phyloP scores from a whole-genome alignment of 768 basidiomycete species.

The Lentinula sp. region DNA sequence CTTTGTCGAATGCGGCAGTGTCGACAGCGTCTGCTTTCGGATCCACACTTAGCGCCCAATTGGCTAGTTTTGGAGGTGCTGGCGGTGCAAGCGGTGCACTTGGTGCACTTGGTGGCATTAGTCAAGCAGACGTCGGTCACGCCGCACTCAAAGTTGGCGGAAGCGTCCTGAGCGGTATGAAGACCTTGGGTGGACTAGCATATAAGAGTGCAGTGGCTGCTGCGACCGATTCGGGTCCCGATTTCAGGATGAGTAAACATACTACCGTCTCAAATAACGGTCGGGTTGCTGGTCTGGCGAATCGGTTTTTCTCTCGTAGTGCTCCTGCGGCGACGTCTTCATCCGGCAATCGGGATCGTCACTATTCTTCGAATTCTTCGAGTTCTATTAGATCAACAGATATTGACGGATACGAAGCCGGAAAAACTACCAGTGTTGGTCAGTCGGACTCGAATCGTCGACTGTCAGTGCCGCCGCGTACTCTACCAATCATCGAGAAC shows the following conservation, averaged over 20 bases:
- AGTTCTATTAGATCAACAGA: background rate
- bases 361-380: background rate
- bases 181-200: conserved; percentile 56
- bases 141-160: conserved; percentile 57
- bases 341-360: conserved; percentile 14
- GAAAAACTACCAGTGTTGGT: conserved; percentile 1
- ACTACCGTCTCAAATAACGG: conserved; percentile 7
- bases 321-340: conserved; percentile 40
- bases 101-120: conserved; percentile 12
- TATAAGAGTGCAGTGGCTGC: conserved; percentile 39
- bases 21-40: conserved; percentile 17
- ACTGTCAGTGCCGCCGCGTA: conserved; percentile 15
- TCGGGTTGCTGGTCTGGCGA: conserved; percentile 19
- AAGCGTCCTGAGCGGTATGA: conserved; percentile 57
- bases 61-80: conserved; percentile 6
- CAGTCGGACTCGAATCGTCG: background rate
- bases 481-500: conserved; percentile 15
- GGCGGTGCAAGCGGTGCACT: conserved; percentile 5
- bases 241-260: conserved; percentile 5
- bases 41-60: conserved; percentile 5
- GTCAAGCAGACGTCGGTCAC: conserved; percentile 44
- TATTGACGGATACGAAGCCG: conserved; percentile 9
- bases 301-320: conserved; percentile 54
- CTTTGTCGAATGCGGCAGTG: conserved; percentile 14
- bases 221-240: conserved; percentile 10